These are phyloP conservation scores for Calonectria leucothoes DNA, from an alignment of 2,329 filamentous ascomycete genomes.

Conservation along the genomic window DNA sequence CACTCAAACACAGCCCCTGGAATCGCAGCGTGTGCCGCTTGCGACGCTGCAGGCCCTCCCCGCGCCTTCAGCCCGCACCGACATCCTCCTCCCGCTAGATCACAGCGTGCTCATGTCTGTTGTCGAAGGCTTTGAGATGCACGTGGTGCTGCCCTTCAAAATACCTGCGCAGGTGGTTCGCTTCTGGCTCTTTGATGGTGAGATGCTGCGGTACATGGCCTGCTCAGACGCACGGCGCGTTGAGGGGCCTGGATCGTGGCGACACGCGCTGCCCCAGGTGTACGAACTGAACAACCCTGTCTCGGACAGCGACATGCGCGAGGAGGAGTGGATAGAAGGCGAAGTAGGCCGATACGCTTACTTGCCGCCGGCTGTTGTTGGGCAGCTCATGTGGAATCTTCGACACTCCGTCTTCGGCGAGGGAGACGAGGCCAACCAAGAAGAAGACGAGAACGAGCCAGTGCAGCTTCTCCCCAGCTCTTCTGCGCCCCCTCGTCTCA, in stretches of 20 bases:
- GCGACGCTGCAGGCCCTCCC: conserved; percentile 61
- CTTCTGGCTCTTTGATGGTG: conserved; percentile 71
- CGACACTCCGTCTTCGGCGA: conserved; percentile 60
- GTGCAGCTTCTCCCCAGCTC: conserved; percentile 37
- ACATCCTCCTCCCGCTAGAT: conserved; percentile 65
- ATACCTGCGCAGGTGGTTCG: conserved; percentile 66
- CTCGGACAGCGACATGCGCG: conserved; percentile 61
- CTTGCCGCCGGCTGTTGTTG: conserved; percentile 67
- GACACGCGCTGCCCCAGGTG: conserved; percentile 54
- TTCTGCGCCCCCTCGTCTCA: conserved; percentile 23
- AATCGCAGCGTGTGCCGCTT: conserved; percentile 63
- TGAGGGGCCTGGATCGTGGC: conserved; percentile 36
- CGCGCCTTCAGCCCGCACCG: conserved; percentile 61
- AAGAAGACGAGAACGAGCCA: conserved; percentile 30
- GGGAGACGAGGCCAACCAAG: conserved; percentile 10
- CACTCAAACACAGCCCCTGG: conserved; percentile 47
- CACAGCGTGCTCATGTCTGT: conserved; percentile 61
- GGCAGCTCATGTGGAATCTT: conserved; percentile 69
- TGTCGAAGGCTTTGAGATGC: conserved; percentile 60
- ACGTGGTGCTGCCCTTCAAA: conserved; percentile 67
- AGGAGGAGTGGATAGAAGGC: conserved; percentile 64
- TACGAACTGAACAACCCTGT: conserved; percentile 73
- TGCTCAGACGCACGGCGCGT: conserved; percentile 59
- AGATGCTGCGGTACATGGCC: conserved; percentile 70
- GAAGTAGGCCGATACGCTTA: conserved; percentile 64